Evolutionary conservation across 164 flowering plant species (phyloP).

Genomic region (Magnolia kwangsiensis): DNA sequence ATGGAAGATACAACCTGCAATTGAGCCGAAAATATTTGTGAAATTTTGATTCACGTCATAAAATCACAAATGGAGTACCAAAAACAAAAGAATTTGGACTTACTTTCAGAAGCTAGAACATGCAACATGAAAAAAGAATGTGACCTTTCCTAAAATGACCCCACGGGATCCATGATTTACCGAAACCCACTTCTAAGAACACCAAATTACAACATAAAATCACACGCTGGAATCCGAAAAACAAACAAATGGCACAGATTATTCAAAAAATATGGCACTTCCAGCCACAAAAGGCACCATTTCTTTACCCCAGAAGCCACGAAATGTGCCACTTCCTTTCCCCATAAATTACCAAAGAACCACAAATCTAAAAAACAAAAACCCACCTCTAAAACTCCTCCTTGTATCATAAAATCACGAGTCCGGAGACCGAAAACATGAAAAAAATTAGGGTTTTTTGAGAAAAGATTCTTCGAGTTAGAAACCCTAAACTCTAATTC

Average conservation of each 20-base stretch:
- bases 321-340: not conserved
- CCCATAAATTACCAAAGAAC: not conserved
- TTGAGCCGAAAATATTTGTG: not conserved
- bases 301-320: not conserved
- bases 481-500: slow-evolving; percentile 17
- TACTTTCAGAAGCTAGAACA: not conserved
- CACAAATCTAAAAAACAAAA: not conserved
- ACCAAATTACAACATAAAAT: not conserved
- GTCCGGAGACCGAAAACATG: not conserved
- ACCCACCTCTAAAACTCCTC: not conserved
- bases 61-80: not conserved
- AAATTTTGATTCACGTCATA: not conserved
- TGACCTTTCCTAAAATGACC: not conserved
- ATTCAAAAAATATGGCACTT: not conserved
- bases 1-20: too few species aligned
- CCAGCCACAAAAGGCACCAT: not conserved
- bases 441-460: not conserved
- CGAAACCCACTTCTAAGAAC: not conserved
- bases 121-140: not conserved
- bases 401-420: not conserved
- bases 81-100: not conserved
- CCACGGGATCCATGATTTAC: not conserved
- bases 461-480: not conserved
- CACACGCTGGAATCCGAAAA: not conserved
- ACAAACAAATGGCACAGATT: not conserved